Percentiles rank a stretch among this genome's conserved stretches.
phyloP scores from a whole-genome alignment of 202 grass and related monocot species.

The Elaeis oleifera region DNA sequence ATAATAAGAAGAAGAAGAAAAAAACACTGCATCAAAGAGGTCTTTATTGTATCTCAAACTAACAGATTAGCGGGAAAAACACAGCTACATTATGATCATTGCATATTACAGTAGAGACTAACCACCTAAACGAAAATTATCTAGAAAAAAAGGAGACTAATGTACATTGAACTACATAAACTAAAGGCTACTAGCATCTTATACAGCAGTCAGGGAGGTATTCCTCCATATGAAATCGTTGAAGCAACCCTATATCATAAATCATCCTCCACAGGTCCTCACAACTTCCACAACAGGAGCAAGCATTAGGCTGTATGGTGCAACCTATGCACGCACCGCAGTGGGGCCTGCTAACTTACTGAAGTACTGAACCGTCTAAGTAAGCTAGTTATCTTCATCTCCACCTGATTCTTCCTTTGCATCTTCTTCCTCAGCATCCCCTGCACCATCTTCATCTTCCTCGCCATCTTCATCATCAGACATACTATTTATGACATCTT shows the following conservation, averaged over 20 bases:
- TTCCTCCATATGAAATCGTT: constrained; percentile 26
- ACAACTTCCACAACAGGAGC: no score
- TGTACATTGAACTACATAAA: constrained; percentile 51
- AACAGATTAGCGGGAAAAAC: not conserved
- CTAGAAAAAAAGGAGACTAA: constrained; percentile 32
- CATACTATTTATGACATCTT: constrained; percentile 97
- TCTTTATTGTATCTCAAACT: no score
- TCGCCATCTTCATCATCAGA: constrained; percentile 67
- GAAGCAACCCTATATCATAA: not conserved
- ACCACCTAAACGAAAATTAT: constrained; percentile 30
- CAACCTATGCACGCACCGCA: no score
- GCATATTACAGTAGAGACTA: constrained; percentile 48
- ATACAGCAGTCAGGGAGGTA: constrained; percentile 36
- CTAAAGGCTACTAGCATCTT: constrained; percentile 19
- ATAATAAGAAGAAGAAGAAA: no score
- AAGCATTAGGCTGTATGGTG: no score
- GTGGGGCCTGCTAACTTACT: no score
- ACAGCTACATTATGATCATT: constrained; percentile 15
- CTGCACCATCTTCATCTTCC: constrained; percentile 39
- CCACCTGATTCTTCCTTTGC: constrained; percentile 28
- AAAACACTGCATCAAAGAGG: no score
- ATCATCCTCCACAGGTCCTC: no score
- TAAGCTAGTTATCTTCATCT: constrained; percentile 29
- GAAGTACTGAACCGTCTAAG: not conserved
- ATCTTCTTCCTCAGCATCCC: constrained; percentile 9